Evolutionary conservation across 108 stramenopile genomes (phyloP).

Genomic region (Pseudonitzschia multiseries): DNA sequence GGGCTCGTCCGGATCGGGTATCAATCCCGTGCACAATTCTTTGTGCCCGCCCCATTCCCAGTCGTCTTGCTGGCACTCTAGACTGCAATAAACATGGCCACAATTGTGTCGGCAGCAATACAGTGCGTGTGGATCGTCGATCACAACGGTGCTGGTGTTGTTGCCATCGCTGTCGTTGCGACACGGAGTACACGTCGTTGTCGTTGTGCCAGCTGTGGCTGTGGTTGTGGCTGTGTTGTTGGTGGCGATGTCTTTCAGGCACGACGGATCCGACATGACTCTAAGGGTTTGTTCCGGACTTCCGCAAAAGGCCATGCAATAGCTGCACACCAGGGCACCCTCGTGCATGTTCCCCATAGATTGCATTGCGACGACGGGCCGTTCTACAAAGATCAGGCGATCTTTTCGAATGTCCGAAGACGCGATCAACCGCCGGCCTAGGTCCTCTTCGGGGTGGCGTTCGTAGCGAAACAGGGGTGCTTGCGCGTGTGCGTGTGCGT

Average conservation of each 20-base stretch:
- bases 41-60: conserved; percentile 48
- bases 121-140: conserved; percentile 18
- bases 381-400: conserved; percentile 53
- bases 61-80: conserved; percentile 54
- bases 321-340: conserved; percentile 50
- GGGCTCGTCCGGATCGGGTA: conserved; percentile 19
- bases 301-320: conserved; percentile 56
- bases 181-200: background rate
- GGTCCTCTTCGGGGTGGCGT: conserved; percentile 18
- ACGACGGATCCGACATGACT: conserved; percentile 29
- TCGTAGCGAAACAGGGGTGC: conserved; percentile 17
- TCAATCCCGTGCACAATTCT: conserved; percentile 54
- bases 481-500: no score
- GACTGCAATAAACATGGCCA: conserved; percentile 53
- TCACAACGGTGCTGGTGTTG: background rate
- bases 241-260: conserved; percentile 20
- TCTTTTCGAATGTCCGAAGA: conserved; percentile 26
- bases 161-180: background rate
- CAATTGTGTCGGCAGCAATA: conserved; percentile 55
- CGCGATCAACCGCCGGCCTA: conserved; percentile 56
- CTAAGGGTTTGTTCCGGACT: conserved; percentile 35
- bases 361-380: conserved; percentile 52
- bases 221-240: no score
- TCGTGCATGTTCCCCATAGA: conserved; percentile 45
- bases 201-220: no score